These are phyloP conservation scores for Chaetomium sp. DNA, from an alignment of 2,329 filamentous ascomycete species.

Conservation along the genomic window DNA sequence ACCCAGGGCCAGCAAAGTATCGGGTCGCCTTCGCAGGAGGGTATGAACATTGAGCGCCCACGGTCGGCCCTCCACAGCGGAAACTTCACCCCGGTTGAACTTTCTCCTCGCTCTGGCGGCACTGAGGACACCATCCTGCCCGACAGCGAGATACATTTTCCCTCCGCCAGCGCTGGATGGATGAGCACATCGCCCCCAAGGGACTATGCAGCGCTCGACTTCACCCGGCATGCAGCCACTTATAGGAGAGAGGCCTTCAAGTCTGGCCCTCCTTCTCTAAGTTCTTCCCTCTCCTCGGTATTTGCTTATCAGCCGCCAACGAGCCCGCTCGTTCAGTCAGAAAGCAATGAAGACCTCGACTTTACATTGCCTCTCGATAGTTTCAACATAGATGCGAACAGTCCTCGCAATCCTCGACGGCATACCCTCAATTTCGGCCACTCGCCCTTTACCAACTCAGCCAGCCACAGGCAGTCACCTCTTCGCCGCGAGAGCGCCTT, in stretches of 20 bases:
- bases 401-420: slow-evolving; percentile 53
- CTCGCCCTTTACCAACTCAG: slow-evolving; percentile 33
- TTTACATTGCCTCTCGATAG: slow-evolving; percentile 57
- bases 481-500: slow-evolving; percentile 61
- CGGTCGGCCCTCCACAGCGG: slow-evolving; percentile 73
- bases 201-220: slow-evolving; percentile 51
- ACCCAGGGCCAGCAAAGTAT: slow-evolving; percentile 40
- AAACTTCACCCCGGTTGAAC: slow-evolving; percentile 59
- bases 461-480: slow-evolving; percentile 41
- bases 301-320: slow-evolving; percentile 88
- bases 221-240: slow-evolving; percentile 42
- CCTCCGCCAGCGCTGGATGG: slow-evolving; percentile 45
- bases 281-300: slow-evolving; percentile 73
- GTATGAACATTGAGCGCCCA: slow-evolving; percentile 75
- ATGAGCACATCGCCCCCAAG: slow-evolving; percentile 59
- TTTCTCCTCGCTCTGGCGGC: slow-evolving; percentile 33
- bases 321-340: slow-evolving; percentile 85
- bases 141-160: slow-evolving; percentile 23
- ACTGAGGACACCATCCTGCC: slow-evolving; percentile 26
- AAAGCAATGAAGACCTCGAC: slow-evolving; percentile 79
- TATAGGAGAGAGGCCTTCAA: slow-evolving; percentile 44
- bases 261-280: slow-evolving; percentile 60
- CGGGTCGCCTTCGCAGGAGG: slow-evolving; percentile 53
- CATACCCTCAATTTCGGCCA: slow-evolving; percentile 72
- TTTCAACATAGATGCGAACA: slow-evolving; percentile 50